phyloP scores from a whole-genome alignment of 345 rosid genomes.

The Eucalyptus curtisii region DNA sequence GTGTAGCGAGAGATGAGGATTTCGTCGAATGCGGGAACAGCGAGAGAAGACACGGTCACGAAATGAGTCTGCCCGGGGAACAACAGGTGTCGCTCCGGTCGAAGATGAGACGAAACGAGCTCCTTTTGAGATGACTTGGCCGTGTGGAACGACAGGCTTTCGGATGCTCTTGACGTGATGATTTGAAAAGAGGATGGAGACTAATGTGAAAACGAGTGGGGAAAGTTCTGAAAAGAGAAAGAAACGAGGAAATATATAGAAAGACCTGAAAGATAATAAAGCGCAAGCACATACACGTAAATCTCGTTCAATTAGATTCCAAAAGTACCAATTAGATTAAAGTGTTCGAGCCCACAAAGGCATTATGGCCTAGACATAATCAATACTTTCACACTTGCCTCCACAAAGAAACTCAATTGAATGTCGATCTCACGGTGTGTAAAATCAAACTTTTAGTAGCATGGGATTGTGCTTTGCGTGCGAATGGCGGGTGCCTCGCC shows the following conservation, averaged over 20 bases:
- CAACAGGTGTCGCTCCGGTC: neutral
- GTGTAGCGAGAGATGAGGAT: neutral
- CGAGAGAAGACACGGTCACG: neutral
- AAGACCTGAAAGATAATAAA: neutral
- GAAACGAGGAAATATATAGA: neutral
- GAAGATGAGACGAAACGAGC: neutral
- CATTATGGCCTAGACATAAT: too few relatives aligned
- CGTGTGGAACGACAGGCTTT: neutral
- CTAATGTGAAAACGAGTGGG: neutral
- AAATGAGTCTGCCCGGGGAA: neutral
- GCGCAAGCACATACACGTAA: neutral
- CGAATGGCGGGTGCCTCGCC: neutral
- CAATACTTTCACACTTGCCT: too few relatives aligned
- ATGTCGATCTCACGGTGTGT: neutral
- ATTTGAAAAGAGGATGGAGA: neutral
- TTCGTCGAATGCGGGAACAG: neutral
- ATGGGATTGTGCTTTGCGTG: neutral
- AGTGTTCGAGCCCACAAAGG: too few relatives aligned
- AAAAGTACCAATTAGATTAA: neutral
- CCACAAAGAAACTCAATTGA: too few relatives aligned
- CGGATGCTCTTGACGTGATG: neutral
- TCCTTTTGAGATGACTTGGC: neutral
- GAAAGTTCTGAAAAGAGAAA: neutral
- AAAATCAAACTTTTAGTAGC: neutral
- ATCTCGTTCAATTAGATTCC: neutral